A percentile compares a stretch with the other conserved stretches of the same genome.
phyloP scores from a whole-genome alignment of 1,284 basidiomycete genomes.

The Neolentinus lepideus region DNA sequence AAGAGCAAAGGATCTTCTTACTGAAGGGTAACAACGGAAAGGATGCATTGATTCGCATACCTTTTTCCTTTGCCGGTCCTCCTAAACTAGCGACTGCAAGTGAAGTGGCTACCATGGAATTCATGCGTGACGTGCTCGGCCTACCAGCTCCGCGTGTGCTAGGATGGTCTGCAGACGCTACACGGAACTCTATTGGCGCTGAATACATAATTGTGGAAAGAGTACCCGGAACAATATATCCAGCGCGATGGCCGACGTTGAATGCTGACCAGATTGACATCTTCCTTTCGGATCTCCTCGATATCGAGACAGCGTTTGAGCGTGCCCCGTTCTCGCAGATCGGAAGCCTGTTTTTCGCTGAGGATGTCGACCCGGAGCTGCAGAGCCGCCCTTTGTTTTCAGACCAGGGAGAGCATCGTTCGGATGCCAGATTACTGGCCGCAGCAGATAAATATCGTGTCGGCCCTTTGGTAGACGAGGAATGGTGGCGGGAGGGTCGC shows the following conservation, averaged over 20 bases:
- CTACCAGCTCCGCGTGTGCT: conserved; percentile 26
- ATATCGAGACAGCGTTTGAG: conserved; percentile 15
- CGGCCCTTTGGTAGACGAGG: conserved; percentile 17
- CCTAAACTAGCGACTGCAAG: conserved; percentile 26
- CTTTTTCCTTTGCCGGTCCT: conserved; percentile 22
- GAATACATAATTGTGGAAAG: conserved; percentile 33
- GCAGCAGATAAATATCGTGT: conserved; percentile 16
- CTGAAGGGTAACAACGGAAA: conserved; percentile 22
- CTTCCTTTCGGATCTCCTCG: conserved; percentile 10
- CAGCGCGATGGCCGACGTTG: conserved; percentile 11
- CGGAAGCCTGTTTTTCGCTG: conserved; percentile 29
- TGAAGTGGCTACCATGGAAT: conserved; percentile 33
- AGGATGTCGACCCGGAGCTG: conserved; percentile 21
- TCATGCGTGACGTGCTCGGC: conserved; percentile 19
- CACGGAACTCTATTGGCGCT: conserved; percentile 21
- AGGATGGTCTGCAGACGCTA: conserved; percentile 20
- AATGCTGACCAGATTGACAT: background rate
- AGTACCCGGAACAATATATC: conserved; percentile 19
- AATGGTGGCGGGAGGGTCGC: conserved; percentile 19
- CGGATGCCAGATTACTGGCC: conserved; percentile 4
- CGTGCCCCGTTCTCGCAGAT: conserved; percentile 20
- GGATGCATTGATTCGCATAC: conserved; percentile 25
- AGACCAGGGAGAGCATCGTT: background rate
- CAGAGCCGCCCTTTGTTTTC: conserved; percentile 13
- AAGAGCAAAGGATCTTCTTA: conserved; percentile 24